phyloP scores from a whole-genome alignment of 2,329 filamentous ascomycete genomes.

The Exophiala sp. region DNA sequence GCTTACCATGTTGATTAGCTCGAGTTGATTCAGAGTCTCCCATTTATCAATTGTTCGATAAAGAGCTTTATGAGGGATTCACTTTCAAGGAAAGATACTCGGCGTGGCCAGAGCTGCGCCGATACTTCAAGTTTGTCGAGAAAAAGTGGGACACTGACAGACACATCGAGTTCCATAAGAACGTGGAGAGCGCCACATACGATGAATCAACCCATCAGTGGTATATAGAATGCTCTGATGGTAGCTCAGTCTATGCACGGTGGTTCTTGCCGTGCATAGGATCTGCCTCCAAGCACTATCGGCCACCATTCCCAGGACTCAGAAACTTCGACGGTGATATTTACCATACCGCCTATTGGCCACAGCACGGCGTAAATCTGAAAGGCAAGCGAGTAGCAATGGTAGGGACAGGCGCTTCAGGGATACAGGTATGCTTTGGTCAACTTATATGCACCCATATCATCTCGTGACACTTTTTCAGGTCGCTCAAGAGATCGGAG shows the following conservation, averaged over 20 bases:
- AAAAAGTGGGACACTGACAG: no score
- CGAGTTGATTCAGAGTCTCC: no score
- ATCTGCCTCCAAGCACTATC: constrained; percentile 10
- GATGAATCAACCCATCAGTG: constrained; percentile 13
- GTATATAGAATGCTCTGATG: background rate
- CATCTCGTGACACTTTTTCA: no score
- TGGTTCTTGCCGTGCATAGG: constrained; percentile 16
- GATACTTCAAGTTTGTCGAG: no score
- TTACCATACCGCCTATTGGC: constrained; percentile 31
- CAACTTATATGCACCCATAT: no score
- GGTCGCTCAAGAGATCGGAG: constrained; percentile 35
- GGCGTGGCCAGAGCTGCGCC: no score
- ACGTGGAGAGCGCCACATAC: no score
- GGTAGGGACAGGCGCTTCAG: constrained; percentile 46
- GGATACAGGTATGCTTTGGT: constrained; percentile 38
- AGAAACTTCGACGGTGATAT: constrained; percentile 26
- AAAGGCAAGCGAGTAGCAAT: constrained; percentile 40
- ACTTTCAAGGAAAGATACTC: no score
- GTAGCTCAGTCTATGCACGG: constrained; percentile 36
- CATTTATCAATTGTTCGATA: no score
- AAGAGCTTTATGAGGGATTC: no score
- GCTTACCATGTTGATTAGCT: no score
- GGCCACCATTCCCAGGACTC: constrained; percentile 24
- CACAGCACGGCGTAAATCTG: constrained; percentile 17
- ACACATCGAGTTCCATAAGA: no score